Conservation (phyloP, 257 asterid genomes). For the Plantago ovata region DNA sequence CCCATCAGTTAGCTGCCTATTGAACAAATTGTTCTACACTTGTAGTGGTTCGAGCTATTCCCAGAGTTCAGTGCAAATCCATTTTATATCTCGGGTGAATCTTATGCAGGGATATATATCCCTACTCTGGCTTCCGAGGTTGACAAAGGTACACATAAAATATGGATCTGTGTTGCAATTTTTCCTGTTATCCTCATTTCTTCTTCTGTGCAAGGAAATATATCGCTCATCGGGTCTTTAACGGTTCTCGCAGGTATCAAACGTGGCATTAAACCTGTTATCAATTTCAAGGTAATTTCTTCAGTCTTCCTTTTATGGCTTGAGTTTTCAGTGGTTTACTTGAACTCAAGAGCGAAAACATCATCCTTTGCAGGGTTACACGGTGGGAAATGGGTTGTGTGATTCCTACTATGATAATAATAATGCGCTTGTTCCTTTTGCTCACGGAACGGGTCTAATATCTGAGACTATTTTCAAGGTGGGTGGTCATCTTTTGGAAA, state of each 20-base stretch:
- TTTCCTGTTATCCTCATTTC: no score
- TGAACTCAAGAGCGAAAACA: not conserved
- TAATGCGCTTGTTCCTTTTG: slow-evolving; percentile 41
- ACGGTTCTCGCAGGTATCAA: slow-evolving; percentile 32
- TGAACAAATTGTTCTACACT: not conserved
- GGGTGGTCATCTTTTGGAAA: not conserved
- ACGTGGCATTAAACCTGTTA: slow-evolving; percentile 35
- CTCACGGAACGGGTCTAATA: slow-evolving; percentile 55
- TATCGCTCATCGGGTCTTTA: not conserved
- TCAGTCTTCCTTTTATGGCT: not conserved
- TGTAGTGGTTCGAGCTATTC: slow-evolving; percentile 53
- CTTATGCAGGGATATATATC: slow-evolving; percentile 58
- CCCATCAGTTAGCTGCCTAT: no score
- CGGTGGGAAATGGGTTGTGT: slow-evolving; percentile 55
- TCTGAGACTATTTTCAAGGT: slow-evolving; percentile 37
- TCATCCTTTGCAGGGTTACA: slow-evolving; percentile 44
- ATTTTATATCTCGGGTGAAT: slow-evolving; percentile 53
- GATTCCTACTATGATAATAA: slow-evolving; percentile 38
- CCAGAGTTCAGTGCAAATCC: slow-evolving; percentile 47
- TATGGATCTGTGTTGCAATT: no score
- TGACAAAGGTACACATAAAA: slow-evolving; percentile 31
- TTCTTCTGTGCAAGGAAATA: not conserved
- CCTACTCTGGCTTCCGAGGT: slow-evolving; percentile 53
- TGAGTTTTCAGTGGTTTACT: not conserved
- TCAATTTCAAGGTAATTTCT: slow-evolving; percentile 44